Evolutionary conservation across 208 protist genomes (phyloP).

Genomic region (Plasmodiophora brassicae): DNA sequence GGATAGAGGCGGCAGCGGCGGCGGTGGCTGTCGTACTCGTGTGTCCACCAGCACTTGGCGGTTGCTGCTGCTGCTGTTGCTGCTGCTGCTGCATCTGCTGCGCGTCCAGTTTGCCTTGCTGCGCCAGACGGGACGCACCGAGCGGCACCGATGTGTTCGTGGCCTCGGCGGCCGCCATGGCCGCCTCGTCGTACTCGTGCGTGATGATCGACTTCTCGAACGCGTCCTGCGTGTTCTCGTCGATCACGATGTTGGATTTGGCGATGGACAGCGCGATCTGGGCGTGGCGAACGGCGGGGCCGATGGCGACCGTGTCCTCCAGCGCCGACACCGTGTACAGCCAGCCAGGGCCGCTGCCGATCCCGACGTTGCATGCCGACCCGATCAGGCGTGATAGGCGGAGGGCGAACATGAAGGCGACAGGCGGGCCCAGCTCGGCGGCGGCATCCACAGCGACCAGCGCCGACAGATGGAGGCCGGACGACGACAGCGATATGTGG

Average conservation of each 20-base stretch:
- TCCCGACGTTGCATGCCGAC: background rate
- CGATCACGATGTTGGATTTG: background rate
- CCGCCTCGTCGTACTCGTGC: background rate
- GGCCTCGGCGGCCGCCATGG: too few relatives aligned
- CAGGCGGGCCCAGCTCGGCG: background rate
- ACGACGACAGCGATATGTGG: background rate
- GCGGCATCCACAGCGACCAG: background rate
- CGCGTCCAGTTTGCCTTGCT: too few relatives aligned
- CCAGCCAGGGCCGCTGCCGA: background rate
- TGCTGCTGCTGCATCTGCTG: too few relatives aligned
- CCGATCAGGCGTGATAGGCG: background rate
- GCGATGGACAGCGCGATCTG: background rate
- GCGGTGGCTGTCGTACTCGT: too few relatives aligned
- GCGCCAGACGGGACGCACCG: too few relatives aligned
- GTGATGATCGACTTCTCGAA: background rate
- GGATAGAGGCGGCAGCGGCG: too few relatives aligned
- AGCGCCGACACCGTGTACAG: background rate
- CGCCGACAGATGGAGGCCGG: background rate
- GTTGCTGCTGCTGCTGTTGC: too few relatives aligned
- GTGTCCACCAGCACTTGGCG: too few relatives aligned
- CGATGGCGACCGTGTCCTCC: background rate
- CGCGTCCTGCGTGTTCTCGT: slow-evolving; percentile 8
- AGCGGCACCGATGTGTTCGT: too few relatives aligned
- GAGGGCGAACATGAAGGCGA: slow-evolving; percentile 9
- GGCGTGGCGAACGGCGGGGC: background rate